These are phyloP conservation scores for Cicer chorassanicum DNA, from an alignment of 306 rosid species.

Conservation along the genomic window DNA sequence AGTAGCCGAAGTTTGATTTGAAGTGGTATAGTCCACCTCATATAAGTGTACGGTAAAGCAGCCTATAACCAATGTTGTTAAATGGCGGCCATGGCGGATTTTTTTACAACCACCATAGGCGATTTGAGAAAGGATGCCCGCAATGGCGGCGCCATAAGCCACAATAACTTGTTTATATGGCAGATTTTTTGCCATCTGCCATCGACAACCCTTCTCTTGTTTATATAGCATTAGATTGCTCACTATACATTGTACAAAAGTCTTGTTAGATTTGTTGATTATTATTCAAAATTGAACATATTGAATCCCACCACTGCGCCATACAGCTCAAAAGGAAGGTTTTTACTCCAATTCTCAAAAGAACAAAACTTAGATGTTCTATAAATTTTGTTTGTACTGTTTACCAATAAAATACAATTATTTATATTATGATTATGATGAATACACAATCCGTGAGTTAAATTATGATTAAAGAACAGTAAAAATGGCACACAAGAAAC, in stretches of 20 bases:
- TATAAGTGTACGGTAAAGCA: neutral
- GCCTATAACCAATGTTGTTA: neutral
- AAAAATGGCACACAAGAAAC: neutral
- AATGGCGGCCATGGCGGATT: too few species aligned
- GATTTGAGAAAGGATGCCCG: too few species aligned
- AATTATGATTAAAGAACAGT: neutral
- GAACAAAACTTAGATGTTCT: neutral
- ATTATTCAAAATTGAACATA: too few species aligned
- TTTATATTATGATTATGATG: neutral
- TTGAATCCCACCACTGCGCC: neutral
- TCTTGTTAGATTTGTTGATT: too few species aligned
- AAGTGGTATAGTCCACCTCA: neutral
- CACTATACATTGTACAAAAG: neutral
- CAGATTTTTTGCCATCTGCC: too few species aligned
- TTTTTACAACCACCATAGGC: too few species aligned
- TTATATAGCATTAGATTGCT: neutral
- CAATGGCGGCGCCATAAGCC: too few species aligned
- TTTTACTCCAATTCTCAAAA: slow-evolving; percentile 11
- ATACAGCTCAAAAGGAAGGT: slow-evolving; percentile 7
- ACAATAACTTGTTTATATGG: too few species aligned
- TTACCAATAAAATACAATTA: neutral
- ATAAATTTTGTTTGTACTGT: neutral
- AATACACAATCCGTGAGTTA: too few species aligned
- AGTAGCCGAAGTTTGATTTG: neutral
- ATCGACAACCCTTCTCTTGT: too few species aligned